Evolutionary conservation across 345 rosid genomes (phyloP), one percentile per base, ranked within the genome.

Genomic region (Orychophragmus violaceus): DNA sequence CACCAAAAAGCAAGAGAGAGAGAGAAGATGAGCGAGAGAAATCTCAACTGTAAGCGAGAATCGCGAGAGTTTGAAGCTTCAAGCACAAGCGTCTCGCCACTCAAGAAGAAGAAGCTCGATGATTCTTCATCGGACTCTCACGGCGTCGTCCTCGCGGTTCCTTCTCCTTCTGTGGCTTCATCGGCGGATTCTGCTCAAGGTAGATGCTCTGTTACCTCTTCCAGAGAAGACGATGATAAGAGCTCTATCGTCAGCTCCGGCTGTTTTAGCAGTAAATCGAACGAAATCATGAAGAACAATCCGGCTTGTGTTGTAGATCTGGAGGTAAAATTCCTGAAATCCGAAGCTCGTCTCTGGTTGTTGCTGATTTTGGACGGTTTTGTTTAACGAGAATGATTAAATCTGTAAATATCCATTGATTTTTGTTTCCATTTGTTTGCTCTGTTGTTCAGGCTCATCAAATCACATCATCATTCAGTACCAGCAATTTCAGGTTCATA

Each of bases 251-350:
- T 75, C 55, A 57, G 24, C 56, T 70, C 85, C 42, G 78, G 35
- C 33, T 74, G 75, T 81, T 82, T 76, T 50, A 78, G 67, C 69
- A 78, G 53, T 37, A 82, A 62, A 24, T 71, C 85, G 11, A 64
- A 50, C 59, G 75, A 58, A 64, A 61, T 77, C 60, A 62, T 70
- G 73, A 78, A 21, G 62, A 83, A 82, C 45, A 46, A 54, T 41
- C 46, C 52, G 50, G 35, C 60, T 18, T 32, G 35, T 30, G 52
- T 1, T 16, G 58, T 56, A 79, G 93, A 87, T 87, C 89, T 76
- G 71, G 75, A 84, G 89, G 93, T 82, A 57, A 75, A 44, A 1
- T 19, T 27, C 52, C 28, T 17, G 2, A 56, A 54, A 42, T 39
- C 61, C 27, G 8, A 35, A 32, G 28, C 49, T 70, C 62, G 9